phyloP scores from a whole-genome alignment of 192 early-diverging fungal species.

The Chytriomyces hyalinus region DNA sequence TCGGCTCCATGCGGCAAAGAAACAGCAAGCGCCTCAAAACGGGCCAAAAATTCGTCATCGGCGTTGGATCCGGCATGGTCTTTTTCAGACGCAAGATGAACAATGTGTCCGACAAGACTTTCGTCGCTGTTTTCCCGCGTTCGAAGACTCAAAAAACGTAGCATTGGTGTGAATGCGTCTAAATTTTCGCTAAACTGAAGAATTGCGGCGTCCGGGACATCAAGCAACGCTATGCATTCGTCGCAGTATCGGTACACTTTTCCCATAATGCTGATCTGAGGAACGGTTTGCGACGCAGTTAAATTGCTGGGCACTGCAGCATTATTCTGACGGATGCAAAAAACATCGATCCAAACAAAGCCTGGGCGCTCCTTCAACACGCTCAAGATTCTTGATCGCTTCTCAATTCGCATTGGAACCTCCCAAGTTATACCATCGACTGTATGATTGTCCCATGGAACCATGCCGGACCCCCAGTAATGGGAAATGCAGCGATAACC shows the following conservation, averaged over 20 bases:
- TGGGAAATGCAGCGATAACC: constrained; percentile 11
- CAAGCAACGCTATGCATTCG: neutral
- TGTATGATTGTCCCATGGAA: neutral
- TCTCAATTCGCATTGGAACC: neutral
- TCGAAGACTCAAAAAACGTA: neutral
- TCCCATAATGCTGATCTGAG: constrained; percentile 1
- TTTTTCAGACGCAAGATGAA: too few species aligned
- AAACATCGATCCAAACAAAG: neutral
- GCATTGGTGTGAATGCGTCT: neutral
- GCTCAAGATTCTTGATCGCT: neutral
- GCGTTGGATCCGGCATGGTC: neutral
- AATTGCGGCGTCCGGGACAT: neutral
- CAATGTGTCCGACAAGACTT: neutral
- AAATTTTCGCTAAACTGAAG: neutral
- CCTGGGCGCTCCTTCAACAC: neutral
- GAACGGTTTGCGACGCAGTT: neutral
- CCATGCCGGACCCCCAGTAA: neutral
- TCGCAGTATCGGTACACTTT: neutral
- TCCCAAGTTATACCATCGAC: neutral
- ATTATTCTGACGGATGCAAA: neutral
- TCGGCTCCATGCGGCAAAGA: neutral
- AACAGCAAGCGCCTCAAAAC: neutral
- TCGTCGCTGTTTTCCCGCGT: neutral
- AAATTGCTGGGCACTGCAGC: too few species aligned
- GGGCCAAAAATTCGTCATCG: neutral